These are phyloP conservation scores for Capsella bursapastoris DNA, from an alignment of 345 rosid species.

Conservation along the genomic window DNA sequence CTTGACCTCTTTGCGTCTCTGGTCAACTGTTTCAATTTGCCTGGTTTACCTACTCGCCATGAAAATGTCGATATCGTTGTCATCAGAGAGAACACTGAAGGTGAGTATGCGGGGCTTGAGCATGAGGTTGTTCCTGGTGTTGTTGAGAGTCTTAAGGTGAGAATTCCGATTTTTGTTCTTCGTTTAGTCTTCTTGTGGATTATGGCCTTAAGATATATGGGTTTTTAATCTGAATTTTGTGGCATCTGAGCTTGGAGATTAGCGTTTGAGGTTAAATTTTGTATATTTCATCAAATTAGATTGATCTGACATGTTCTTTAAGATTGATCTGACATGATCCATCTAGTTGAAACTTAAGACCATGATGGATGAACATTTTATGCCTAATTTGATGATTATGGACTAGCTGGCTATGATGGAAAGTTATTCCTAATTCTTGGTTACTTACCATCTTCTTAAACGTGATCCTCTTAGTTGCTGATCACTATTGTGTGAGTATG, in stretches of 20 bases:
- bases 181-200: neutral
- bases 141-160: conserved; percentile 95
- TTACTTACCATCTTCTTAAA: neutral
- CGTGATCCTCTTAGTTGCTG: conserved; percentile 11
- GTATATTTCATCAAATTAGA: neutral
- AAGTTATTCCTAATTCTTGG: neutral
- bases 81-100: conserved; percentile 96
- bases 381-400: neutral
- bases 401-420: conserved; percentile 13
- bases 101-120: conserved; percentile 91
- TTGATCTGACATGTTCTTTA: neutral
- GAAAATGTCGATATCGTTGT: conserved; percentile 91
- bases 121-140: conserved; percentile 99
- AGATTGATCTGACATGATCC: neutral
- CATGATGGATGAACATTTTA: neutral
- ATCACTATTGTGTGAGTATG: neutral
- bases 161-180: neutral
- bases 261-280: neutral
- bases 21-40: conserved; percentile 82
- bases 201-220: conserved; percentile 1
- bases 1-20: conserved; percentile 93
- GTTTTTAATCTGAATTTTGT: neutral
- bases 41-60: conserved; percentile 89
- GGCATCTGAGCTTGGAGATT: conserved; percentile 18
- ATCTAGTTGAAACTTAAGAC: conserved; percentile 1